Conservation (phyloP, 179 eudicot genomes). For the Silene coronaria region DNA sequence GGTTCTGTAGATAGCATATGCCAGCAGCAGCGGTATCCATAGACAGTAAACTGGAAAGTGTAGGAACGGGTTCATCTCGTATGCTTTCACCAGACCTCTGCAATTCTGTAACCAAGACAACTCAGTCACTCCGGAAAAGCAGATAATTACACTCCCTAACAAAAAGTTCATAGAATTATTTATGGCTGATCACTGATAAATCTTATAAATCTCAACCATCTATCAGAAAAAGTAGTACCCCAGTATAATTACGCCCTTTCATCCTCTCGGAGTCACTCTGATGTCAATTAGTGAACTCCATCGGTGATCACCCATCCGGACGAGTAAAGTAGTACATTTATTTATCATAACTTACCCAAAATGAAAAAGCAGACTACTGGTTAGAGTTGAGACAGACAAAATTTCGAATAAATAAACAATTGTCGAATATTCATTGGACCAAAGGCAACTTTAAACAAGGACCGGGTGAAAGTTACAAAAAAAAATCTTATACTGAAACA, state of each 20-base stretch:
- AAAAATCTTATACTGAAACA: not conserved
- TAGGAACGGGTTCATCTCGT: slow-evolving; percentile 70
- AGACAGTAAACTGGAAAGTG: slow-evolving; percentile 71
- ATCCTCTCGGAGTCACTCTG: too few relatives aligned
- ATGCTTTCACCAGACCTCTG: slow-evolving; percentile 65
- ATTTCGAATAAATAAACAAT: too few relatives aligned
- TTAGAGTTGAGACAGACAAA: too few relatives aligned
- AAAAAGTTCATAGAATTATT: not conserved
- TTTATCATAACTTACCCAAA: too few relatives aligned
- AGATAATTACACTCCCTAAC: too few relatives aligned
- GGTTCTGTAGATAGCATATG: slow-evolving; percentile 52
- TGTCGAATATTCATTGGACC: not conserved
- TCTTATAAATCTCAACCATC: not conserved
- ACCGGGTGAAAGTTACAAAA: not conserved
- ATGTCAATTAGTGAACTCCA: too few relatives aligned
- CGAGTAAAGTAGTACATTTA: too few relatives aligned
- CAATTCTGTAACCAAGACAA: slow-evolving; percentile 48
- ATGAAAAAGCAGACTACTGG: too few relatives aligned
- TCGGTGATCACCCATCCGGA: too few relatives aligned
- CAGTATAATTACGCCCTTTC: too few relatives aligned
- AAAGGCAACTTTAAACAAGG: not conserved
- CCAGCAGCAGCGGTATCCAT: slow-evolving; percentile 58
- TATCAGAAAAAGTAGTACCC: not conserved
- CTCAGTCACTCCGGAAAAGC: not conserved
- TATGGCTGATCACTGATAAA: too few relatives aligned